Percentiles rank a stretch among this genome's conserved stretches.
These are phyloP conservation scores for Hymenoscyphus fraxineus DNA, from an alignment of 2,329 filamentous ascomycete genomes.

Conservation along the genomic window DNA sequence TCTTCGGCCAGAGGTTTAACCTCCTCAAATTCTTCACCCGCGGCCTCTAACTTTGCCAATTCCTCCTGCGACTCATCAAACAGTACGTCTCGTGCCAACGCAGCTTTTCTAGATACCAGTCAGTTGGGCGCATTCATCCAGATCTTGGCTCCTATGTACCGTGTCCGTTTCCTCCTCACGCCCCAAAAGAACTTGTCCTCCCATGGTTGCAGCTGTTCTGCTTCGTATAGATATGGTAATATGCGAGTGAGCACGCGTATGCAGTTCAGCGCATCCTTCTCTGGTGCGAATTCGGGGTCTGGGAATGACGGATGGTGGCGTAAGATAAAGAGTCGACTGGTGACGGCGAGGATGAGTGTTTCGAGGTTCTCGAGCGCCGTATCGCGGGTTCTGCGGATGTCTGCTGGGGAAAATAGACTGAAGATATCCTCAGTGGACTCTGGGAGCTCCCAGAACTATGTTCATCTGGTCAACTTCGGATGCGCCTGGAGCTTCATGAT, in stretches of 20 bases:
- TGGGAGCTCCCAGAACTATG: slow-evolving; percentile 92
- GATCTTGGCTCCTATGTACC: slow-evolving; percentile 22
- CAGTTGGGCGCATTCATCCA: slow-evolving; percentile 16
- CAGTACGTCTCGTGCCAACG: slow-evolving; percentile 69
- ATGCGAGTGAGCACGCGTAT: slow-evolving; percentile 85
- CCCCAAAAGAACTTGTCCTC: slow-evolving; percentile 94
- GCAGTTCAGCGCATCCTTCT: slow-evolving; percentile 90
- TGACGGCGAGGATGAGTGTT: slow-evolving; percentile 78
- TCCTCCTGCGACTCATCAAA: slow-evolving; percentile 71
- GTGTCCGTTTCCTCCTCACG: slow-evolving; percentile 64
- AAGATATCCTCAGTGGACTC: slow-evolving; percentile 96
- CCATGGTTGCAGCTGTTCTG: slow-evolving; percentile 77
- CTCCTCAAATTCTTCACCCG: slow-evolving; percentile 68
- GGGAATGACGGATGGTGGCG: slow-evolving; percentile 90
- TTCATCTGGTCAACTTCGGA: slow-evolving; percentile 13
- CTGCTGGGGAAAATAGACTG: slow-evolving; percentile 84
- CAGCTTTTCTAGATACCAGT: slow-evolving; percentile 47
- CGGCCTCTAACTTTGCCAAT: slow-evolving; percentile 45
- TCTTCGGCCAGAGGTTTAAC: slow-evolving; percentile 87
- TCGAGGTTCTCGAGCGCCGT: slow-evolving; percentile 82
- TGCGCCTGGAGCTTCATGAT: slow-evolving; percentile 6
- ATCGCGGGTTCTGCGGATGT: slow-evolving; percentile 85
- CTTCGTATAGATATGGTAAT: slow-evolving; percentile 88
- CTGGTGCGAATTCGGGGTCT: slow-evolving; percentile 75
- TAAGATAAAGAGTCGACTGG: slow-evolving; percentile 75